Percentiles rank a stretch among this genome's conserved stretches.
These are phyloP conservation scores for Dictyostelium firmibasis DNA, from an alignment of 78 protist species.

Conservation along the genomic window DNA sequence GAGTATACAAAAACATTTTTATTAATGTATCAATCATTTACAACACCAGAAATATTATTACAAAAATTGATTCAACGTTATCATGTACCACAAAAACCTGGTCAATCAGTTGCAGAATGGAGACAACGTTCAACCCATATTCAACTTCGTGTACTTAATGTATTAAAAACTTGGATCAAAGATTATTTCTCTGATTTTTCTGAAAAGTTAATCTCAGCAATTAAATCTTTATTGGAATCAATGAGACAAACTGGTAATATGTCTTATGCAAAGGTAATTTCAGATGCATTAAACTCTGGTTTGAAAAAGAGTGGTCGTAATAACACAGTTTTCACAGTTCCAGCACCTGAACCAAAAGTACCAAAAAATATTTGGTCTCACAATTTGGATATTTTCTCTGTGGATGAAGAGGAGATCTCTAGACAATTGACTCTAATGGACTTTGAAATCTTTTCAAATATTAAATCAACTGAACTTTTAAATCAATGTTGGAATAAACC, in stretches of 20 bases:
- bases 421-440: constrained; percentile 87
- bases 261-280: constrained; percentile 3
- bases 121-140: constrained; percentile 48
- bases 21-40: constrained; percentile 80
- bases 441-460: constrained; percentile 76
- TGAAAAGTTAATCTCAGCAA: constrained; percentile 19
- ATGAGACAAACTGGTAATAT: constrained; percentile 12
- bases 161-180: constrained; percentile 73
- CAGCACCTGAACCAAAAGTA: constrained; percentile 84
- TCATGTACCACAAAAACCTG: constrained; percentile 62
- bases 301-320: constrained; percentile 9
- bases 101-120: constrained; percentile 28
- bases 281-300: constrained; percentile 13
- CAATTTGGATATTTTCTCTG: constrained; percentile 51
- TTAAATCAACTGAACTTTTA: constrained; percentile 82
- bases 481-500: constrained; percentile 89
- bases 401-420: constrained; percentile 89
- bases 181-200: constrained; percentile 58
- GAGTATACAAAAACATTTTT: constrained; percentile 73
- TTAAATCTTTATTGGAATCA: constrained; percentile 39
- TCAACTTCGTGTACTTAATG: constrained; percentile 72
- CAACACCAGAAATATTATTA: constrained; percentile 74
- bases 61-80: constrained; percentile 78
- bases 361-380: constrained; percentile 84
- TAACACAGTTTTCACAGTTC: constrained; percentile 21